Percentiles rank a stretch among this genome's conserved stretches.
These are phyloP conservation scores for Curvularia hawaiiensis DNA, from an alignment of 2,329 filamentous ascomycete species.

Conservation along the genomic window DNA sequence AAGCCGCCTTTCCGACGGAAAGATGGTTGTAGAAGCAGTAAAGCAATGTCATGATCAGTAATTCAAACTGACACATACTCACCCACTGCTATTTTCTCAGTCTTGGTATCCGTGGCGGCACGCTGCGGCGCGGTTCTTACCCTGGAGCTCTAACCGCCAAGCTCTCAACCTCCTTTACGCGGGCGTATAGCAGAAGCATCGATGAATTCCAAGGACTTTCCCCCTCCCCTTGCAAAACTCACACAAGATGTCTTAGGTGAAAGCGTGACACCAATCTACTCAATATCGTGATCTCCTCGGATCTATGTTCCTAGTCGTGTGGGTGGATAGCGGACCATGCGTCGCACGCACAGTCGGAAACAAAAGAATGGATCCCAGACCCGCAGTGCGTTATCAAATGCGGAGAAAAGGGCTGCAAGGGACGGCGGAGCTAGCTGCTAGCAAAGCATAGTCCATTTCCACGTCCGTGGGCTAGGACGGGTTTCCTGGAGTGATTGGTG, in stretches of 20 bases:
- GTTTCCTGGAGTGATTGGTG: neutral
- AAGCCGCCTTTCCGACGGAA: constrained; percentile 2
- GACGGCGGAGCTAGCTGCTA: neutral
- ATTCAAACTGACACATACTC: neutral
- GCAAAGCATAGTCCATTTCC: neutral
- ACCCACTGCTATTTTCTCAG: neutral
- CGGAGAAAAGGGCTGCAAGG: constrained; percentile 5
- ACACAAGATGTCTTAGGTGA: neutral
- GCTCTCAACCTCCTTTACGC: neutral
- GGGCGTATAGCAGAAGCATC: neutral
- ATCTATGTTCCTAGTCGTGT: neutral
- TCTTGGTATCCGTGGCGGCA: neutral
- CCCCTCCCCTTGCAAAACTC: neutral
- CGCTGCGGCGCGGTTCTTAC: neutral
- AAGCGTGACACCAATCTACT: neutral
- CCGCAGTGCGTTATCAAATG: constrained; percentile 2
- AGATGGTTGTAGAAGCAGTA: neutral
- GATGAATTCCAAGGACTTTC: neutral
- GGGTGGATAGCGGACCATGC: neutral
- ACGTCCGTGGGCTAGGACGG: neutral
- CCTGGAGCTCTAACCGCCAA: neutral
- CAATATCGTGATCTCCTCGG: neutral
- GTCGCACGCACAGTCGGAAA: neutral
- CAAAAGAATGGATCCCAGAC: neutral
- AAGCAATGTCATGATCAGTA: neutral